Evolutionary conservation across 805 yeast genomes (phyloP), one percentile per base, ranked within the genome.

Genomic region (Danielia reshetovae): DNA sequence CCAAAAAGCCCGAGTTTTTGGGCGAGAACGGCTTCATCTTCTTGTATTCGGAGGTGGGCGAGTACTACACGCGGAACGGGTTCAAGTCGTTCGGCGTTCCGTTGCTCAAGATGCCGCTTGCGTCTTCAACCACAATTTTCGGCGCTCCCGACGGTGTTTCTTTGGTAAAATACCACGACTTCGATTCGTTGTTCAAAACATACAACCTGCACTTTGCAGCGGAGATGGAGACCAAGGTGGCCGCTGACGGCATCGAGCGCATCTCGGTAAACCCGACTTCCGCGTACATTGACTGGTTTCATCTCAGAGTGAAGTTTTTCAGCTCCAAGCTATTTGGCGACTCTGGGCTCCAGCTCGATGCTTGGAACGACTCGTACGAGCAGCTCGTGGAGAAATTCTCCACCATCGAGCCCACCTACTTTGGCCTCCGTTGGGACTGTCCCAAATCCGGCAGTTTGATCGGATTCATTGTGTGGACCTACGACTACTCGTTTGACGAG

Each of bases 1-100:
- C 54, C 17, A 52, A 52, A 38, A 26, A 18, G 4, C 48, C 51
- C 10, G 41, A 15, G 13, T 36, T 33, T 11, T 30, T 62, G 21
- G 67, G 65, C 2, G 36, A 36, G 3, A 58, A 57, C 24, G 71
- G 70, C 1, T 64, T 55, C 38, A 50, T 53, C 7, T 60, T 61
- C 40, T 54, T 68, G 36, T 66, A 67, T 44, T 63, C 70, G 2
- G 73, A 68, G 40, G 57, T 68, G 8, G 72, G 72, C 8, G 72
- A 68, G 34, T 68, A 63, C 49, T 68, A 68, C 41, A 35, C 51
- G 30, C 52, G 53, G 16, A 47, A 49, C 34, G 73, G 72, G 11
- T 68, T 66, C 48, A 54, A 52, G 29, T 64, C 70, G 3, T 51
- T 54, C 29, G 55, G 47, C 14, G 64, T 68, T n/a, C 65, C 62